Conservation (phyloP, 1,284 basidiomycete species). For the Rhodotorula sp. region DNA sequence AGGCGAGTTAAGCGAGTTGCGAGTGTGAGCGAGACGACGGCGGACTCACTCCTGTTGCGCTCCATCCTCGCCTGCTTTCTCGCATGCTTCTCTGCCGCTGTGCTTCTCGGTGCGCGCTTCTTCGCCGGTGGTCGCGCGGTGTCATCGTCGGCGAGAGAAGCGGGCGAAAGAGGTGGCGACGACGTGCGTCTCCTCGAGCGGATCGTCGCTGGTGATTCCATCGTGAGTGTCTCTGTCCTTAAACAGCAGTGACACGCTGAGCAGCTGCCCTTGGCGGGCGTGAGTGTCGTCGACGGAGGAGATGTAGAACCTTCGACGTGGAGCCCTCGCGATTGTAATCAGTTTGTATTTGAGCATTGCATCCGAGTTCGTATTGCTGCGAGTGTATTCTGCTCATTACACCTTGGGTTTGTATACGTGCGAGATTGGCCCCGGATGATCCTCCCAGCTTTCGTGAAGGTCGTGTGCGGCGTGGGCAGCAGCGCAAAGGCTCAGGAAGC, state of each 20-base stretch:
- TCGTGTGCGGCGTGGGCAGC: not conserved
- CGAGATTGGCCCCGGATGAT: not conserved
- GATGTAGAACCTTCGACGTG: not conserved
- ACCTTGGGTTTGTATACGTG: no score
- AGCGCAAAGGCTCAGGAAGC: no score
- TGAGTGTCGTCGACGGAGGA: not conserved
- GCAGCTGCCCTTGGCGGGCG: slow-evolving; percentile 1
- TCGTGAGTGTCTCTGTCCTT: not conserved
- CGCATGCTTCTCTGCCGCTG: not conserved
- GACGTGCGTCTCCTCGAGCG: slow-evolving; percentile 4
- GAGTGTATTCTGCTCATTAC: not conserved
- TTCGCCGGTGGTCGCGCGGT: not conserved
- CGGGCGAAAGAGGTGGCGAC: not conserved
- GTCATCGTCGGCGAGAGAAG: not conserved
- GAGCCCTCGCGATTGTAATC: not conserved
- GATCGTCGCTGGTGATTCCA: not conserved
- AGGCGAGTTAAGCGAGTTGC: not conserved
- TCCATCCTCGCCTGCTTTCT: slow-evolving; percentile 11
- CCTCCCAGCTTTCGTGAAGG: not conserved
- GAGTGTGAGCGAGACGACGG: not conserved
- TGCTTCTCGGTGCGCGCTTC: not conserved
- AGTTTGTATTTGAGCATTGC: not conserved
- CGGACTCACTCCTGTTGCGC: slow-evolving; percentile 18
- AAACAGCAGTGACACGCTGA: not conserved
- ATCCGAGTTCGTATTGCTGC: not conserved